Conservation (phyloP, 1,284 basidiomycete genomes). For the Fomitopsis pinicola region DNA sequence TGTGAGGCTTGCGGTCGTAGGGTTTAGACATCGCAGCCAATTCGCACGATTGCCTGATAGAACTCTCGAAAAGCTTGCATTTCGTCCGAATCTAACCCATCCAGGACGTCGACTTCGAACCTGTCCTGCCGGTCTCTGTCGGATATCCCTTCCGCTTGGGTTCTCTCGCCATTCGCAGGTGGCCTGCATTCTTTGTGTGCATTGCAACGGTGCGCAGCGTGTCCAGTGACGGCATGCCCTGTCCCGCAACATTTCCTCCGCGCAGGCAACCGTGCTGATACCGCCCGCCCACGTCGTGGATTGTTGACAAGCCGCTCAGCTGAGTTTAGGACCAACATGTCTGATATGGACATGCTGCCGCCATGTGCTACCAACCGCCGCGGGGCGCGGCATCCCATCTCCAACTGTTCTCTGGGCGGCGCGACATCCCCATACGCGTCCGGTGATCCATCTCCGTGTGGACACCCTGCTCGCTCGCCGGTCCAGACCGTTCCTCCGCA, state of each 20-base stretch:
- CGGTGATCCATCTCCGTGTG: background rate
- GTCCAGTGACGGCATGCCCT: background rate
- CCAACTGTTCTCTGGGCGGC: background rate
- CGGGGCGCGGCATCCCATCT: background rate
- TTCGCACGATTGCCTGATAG: background rate
- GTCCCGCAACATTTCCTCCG: background rate
- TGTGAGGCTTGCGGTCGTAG: background rate
- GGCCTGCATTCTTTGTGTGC: too few species aligned
- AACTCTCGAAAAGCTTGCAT: background rate
- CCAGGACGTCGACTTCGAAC: background rate
- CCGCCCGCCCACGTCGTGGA: background rate
- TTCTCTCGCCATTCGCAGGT: background rate
- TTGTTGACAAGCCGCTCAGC: background rate
- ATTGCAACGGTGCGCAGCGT: background rate
- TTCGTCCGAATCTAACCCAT: background rate
- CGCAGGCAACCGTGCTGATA: background rate
- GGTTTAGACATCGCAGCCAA: background rate
- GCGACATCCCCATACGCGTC: background rate
- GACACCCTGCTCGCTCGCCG: background rate
- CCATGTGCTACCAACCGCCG: constrained; percentile 1
- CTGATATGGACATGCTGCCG: background rate
- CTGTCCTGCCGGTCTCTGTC: background rate
- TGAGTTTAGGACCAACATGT: background rate
- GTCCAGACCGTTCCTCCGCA: background rate
- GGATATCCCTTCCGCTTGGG: too few species aligned